phyloP scores from a whole-genome alignment of 441 rosid genomes.

The Syzygium syzygioides region DNA sequence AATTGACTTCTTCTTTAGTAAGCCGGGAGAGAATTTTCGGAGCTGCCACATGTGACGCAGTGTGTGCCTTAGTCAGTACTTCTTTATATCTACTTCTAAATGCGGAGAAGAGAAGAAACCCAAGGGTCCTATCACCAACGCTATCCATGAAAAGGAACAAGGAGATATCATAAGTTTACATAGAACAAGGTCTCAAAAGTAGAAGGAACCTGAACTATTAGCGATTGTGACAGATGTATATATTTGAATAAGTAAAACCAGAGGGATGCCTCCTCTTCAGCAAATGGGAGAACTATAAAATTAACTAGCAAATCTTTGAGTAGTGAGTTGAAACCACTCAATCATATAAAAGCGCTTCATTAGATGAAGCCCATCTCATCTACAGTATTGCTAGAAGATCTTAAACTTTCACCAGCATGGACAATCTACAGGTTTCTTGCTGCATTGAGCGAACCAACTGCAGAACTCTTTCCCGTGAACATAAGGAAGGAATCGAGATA shows the following conservation, averaged over 20 bases:
- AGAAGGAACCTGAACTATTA: neutral
- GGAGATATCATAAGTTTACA: neutral
- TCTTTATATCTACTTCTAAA: constrained; percentile 72
- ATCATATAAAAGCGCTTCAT: neutral
- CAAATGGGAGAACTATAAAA: neutral
- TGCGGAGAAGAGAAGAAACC: constrained; percentile 57
- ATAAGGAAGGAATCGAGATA: neutral
- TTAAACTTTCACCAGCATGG: neutral
- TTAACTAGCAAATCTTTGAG: neutral
- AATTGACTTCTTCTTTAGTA: constrained; percentile 57
- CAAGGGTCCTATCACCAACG: constrained; percentile 62
- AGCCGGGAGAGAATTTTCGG: constrained; percentile 43
- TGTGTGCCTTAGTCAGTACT: constrained; percentile 65
- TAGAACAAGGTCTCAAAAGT: neutral
- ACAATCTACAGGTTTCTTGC: neutral
- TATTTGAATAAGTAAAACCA: neutral
- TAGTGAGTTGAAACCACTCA: neutral
- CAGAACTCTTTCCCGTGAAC: neutral
- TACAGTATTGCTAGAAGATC: neutral
- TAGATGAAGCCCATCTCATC: neutral
- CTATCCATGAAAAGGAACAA: constrained; percentile 21
- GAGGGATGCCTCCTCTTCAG: neutral
- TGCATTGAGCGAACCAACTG: neutral
- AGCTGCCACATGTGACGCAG: constrained; percentile 48
- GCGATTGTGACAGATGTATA: neutral